These are phyloP conservation scores for Boletus reticuloceps DNA, from an alignment of 768 basidiomycete genomes.

Conservation along the genomic window DNA sequence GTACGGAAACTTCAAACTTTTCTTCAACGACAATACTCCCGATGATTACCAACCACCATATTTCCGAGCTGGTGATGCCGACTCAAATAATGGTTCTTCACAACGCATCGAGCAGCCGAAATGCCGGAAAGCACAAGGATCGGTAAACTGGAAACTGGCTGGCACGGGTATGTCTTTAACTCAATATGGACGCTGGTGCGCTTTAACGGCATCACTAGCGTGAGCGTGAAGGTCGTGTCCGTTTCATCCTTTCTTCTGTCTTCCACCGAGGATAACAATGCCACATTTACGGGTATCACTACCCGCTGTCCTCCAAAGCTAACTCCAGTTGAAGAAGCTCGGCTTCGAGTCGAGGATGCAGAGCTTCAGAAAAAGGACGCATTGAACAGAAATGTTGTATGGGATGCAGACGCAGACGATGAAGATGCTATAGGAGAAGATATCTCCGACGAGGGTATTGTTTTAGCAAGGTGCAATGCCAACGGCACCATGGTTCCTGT, in stretches of 20 bases:
- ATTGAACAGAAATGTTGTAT: constrained; percentile 56
- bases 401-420: constrained; percentile 61
- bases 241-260: constrained; percentile 73
- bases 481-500: constrained; percentile 38
- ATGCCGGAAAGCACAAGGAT: constrained; percentile 70
- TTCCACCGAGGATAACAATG: constrained; percentile 54
- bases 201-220: constrained; percentile 37
- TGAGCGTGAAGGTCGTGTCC: constrained; percentile 70
- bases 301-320: constrained; percentile 35
- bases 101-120: constrained; percentile 72
- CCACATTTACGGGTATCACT: constrained; percentile 50
- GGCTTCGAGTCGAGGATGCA: constrained; percentile 48
- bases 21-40: constrained; percentile 78
- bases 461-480: constrained; percentile 23
- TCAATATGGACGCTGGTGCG: not conserved
- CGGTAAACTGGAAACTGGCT: constrained; percentile 66
- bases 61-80: constrained; percentile 68
- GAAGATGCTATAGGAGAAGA: constrained; percentile 61
- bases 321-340: constrained; percentile 59
- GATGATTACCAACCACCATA: constrained; percentile 81
- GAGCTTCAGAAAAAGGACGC: constrained; percentile 66
- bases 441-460: constrained; percentile 24
- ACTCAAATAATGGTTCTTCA: constrained; percentile 80
- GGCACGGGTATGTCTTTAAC: constrained; percentile 56
- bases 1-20: constrained; percentile 86